Evolutionary conservation across 2,329 filamentous ascomycete genomes (phyloP).

Genomic region (Xylariaceae sp.): DNA sequence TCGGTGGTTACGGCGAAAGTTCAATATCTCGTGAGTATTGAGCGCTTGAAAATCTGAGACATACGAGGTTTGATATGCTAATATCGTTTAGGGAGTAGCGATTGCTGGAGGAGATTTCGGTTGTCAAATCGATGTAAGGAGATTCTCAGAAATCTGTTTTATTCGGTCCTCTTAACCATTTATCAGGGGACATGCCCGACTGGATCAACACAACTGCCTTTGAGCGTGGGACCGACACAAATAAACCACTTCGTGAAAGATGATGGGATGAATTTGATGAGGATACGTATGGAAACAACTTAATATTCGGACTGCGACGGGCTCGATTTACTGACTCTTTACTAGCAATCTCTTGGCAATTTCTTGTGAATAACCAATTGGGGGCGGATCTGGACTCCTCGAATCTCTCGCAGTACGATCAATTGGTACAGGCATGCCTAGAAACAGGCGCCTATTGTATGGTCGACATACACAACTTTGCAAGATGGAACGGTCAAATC

Average conservation of each 20-base stretch:
- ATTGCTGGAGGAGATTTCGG: slow-evolving; percentile 48
- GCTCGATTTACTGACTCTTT: slow-evolving; percentile 5
- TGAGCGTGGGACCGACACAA: slow-evolving; percentile 41
- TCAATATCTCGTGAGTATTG: slow-evolving; percentile 26
- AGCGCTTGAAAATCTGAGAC: background rate
- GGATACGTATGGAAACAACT: slow-evolving; percentile 40
- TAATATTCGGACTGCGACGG: background rate
- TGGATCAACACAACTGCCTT: slow-evolving; percentile 33
- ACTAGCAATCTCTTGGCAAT: slow-evolving; percentile 54
- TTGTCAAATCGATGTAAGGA: slow-evolving; percentile 41
- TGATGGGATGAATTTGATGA: slow-evolving; percentile 52
- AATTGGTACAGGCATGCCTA: slow-evolving; percentile 54
- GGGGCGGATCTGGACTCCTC: slow-evolving; percentile 45
- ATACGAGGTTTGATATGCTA: slow-evolving; percentile 1
- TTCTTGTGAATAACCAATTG: slow-evolving; percentile 49
- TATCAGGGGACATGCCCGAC: slow-evolving; percentile 37
- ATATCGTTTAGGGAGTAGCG: slow-evolving; percentile 35
- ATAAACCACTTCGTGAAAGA: slow-evolving; percentile 55
- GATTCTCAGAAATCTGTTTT: background rate
- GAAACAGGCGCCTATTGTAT: slow-evolving; percentile 55
- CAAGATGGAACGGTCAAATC: slow-evolving; percentile 57
- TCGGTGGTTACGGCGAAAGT: slow-evolving; percentile 25
- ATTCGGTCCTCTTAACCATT: slow-evolving; percentile 7
- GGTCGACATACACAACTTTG: slow-evolving; percentile 57
- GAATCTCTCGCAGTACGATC: slow-evolving; percentile 51